These are phyloP conservation scores for Miscanthus sacchariflorus DNA, from an alignment of 202 grass and related monocot species.

Conservation along the genomic window DNA sequence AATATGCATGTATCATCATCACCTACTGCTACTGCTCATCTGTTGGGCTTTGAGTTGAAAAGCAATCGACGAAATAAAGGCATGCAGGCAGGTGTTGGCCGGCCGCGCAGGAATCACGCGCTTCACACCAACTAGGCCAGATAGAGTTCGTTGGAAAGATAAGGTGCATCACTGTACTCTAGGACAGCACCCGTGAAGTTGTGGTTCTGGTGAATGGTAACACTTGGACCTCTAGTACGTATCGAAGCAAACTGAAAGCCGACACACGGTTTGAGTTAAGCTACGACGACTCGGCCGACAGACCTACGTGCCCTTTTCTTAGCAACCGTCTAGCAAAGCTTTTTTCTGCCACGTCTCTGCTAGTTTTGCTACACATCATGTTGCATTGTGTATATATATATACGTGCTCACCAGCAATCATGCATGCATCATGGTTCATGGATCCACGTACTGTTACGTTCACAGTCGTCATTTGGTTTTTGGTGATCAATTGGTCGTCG, in stretches of 20 bases:
- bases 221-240: neutral
- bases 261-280: neutral
- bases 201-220: neutral
- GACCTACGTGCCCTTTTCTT: neutral
- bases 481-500: too few relatives aligned
- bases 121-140: neutral
- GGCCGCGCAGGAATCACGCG: slow-evolving; percentile 13
- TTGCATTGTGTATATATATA: too few relatives aligned
- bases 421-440: too few relatives aligned
- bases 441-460: neutral
- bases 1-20: neutral
- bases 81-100: neutral
- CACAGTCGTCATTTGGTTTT: neutral
- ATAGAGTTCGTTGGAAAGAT: too few relatives aligned
- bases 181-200: neutral
- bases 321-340: neutral
- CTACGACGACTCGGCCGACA: neutral
- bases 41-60: slow-evolving; percentile 35
- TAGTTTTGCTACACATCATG: too few relatives aligned
- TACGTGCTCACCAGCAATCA: too few relatives aligned
- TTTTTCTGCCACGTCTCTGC: neutral
- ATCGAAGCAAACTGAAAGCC: neutral
- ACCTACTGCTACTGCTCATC: neutral
- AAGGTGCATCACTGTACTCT: too few relatives aligned
- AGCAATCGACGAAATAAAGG: neutral